Percentiles rank a stretch among this genome's conserved stretches.
Evolutionary conservation across 805 yeast genomes (phyloP).

Genomic region (Myxozyma mucilagina): DNA sequence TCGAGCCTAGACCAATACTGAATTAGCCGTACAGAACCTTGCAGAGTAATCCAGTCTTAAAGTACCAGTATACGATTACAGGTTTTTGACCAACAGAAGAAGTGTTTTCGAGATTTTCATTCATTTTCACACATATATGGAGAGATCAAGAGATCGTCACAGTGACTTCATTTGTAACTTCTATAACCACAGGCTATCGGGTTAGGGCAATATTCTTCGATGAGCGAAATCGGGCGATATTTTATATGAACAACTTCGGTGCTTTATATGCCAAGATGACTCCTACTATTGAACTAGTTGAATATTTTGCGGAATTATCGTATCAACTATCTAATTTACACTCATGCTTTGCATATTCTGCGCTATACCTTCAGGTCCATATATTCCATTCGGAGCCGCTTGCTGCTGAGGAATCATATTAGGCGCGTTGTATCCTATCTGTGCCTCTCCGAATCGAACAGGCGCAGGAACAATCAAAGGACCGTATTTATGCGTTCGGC

Average conservation of each 20-base stretch:
- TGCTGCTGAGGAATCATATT: conserved; percentile 4
- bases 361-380: conserved; percentile 15
- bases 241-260: too few species aligned
- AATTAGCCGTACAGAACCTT: not conserved
- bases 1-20: conserved; percentile 43
- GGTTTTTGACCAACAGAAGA: not conserved
- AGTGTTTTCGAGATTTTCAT: not conserved
- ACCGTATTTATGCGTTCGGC: conserved; percentile 25
- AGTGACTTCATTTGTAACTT: not conserved
- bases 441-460: not conserved
- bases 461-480: conserved; percentile 25
- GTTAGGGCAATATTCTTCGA: too few species aligned
- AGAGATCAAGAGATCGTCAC: not conserved
- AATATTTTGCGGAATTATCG: not conserved
- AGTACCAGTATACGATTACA: not conserved
- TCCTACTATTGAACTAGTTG: not conserved
- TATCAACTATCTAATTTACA: not conserved
- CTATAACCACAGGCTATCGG: not conserved
- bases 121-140: not conserved
- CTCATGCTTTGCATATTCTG: conserved; percentile 14
- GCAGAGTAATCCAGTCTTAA: too few species aligned
- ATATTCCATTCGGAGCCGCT: not conserved
- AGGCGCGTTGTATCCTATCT: not conserved
- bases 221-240: too few species aligned
- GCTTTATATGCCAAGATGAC: not conserved